Evolutionary conservation across 139 green algal genomes (phyloP).

Genomic region (Chlamydomonas incerta): DNA sequence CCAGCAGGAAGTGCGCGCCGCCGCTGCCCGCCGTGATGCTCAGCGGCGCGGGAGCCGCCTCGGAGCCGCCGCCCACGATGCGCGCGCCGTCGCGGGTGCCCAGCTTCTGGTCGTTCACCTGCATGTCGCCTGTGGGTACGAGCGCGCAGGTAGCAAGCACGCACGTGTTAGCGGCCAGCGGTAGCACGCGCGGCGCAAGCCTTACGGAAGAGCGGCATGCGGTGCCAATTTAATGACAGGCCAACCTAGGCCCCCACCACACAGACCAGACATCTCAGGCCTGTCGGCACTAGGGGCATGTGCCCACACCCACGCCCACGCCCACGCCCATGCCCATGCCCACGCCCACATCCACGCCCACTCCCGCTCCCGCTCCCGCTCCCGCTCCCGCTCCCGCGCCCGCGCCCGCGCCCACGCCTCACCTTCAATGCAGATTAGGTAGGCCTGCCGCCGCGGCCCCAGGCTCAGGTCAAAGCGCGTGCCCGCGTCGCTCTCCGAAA

Average conservation of each 20-base stretch:
- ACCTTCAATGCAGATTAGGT: constrained; percentile 79
- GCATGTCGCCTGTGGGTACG: constrained; percentile 52
- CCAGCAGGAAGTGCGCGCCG: constrained; percentile 75
- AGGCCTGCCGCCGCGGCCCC: constrained; percentile 53
- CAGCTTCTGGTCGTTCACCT: constrained; percentile 11
- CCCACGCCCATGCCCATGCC: no score
- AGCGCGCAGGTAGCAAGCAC: no score
- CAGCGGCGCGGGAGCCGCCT: constrained; percentile 9
- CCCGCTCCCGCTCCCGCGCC: no score
- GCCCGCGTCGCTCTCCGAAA: constrained; percentile 72
- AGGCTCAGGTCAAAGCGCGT: constrained; percentile 54
- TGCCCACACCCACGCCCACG: no score
- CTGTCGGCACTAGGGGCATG: not conserved
- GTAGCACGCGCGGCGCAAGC: no score
- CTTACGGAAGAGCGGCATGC: not conserved
- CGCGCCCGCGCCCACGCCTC: no score
- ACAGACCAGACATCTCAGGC: no score
- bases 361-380: no score
- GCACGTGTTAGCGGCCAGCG: no score
- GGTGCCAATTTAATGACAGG: not conserved
- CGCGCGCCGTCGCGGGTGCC: constrained; percentile 9
- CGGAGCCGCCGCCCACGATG: not conserved
- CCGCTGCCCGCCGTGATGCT: constrained; percentile 18
- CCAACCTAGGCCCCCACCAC: not conserved
- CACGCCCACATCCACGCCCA: no score